Evolutionary conservation across 2,329 filamentous ascomycete species (phyloP).

Genomic region (Cephalotrichum gorgonifer): DNA sequence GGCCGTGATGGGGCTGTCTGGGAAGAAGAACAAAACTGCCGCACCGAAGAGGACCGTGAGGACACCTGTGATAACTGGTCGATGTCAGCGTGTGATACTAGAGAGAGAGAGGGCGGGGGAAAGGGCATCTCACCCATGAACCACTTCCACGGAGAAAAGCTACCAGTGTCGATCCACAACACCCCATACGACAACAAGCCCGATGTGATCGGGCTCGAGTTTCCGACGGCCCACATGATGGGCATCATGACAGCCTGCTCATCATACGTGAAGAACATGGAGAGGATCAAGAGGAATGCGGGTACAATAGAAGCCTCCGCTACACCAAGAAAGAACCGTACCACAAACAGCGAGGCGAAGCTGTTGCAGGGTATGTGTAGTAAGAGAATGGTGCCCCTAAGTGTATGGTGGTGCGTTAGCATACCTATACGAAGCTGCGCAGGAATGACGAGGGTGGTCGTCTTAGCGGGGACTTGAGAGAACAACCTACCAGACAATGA

Average conservation of each 20-base stretch:
- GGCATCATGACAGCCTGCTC: slow-evolving; percentile 16
- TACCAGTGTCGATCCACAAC: slow-evolving; percentile 11
- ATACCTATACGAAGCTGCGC: not conserved
- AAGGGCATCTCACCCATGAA: slow-evolving; percentile 27
- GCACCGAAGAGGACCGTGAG: slow-evolving; percentile 42
- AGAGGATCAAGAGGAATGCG: slow-evolving; percentile 7
- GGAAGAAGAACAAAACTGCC: slow-evolving; percentile 43
- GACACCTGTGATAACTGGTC: slow-evolving; percentile 39
- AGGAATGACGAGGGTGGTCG: not conserved
- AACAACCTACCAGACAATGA: not conserved
- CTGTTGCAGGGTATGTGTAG: slow-evolving; percentile 12
- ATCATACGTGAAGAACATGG: slow-evolving; percentile 14
- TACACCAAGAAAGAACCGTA: slow-evolving; percentile 12
- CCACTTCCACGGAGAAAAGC: slow-evolving; percentile 41
- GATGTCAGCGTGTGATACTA: not conserved
- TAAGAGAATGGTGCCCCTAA: slow-evolving; percentile 11
- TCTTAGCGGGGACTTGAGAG: not conserved
- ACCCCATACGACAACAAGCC: slow-evolving; percentile 16
- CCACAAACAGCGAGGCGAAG: slow-evolving; percentile 9
- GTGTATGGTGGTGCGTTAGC: not conserved
- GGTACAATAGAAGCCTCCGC: slow-evolving; percentile 11
- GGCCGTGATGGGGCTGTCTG: slow-evolving; percentile 32
- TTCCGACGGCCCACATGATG: slow-evolving; percentile 17
- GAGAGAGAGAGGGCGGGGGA: not conserved
- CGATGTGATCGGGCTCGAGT: slow-evolving; percentile 14